Conservation (phyloP, 2,329 filamentous ascomycete genomes). For the Paecilomyces variotii region DNA sequence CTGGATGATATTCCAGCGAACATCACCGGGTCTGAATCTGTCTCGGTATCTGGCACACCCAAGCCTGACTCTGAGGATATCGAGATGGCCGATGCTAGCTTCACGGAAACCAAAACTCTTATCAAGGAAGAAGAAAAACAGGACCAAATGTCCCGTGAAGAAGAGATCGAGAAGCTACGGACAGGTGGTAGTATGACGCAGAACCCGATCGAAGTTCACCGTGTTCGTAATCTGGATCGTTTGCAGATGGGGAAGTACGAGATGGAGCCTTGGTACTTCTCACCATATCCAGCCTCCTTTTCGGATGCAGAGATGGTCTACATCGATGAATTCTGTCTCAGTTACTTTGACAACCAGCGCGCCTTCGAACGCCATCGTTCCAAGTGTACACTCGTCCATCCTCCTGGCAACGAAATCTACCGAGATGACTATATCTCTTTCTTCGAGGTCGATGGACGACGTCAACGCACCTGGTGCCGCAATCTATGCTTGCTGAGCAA, state of each 20-base stretch:
- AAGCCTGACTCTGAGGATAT: slow-evolving; percentile 32
- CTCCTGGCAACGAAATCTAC: slow-evolving; percentile 96
- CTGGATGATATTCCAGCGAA: slow-evolving; percentile 35
- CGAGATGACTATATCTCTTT: slow-evolving; percentile 84
- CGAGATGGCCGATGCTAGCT: slow-evolving; percentile 35
- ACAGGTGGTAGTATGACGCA: slow-evolving; percentile 98
- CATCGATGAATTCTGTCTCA: slow-evolving; percentile 95
- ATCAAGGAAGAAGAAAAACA: slow-evolving; percentile 32
- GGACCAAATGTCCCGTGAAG: slow-evolving; percentile 55
- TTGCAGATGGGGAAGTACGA: slow-evolving; percentile 91
- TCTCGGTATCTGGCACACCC: slow-evolving; percentile 33
- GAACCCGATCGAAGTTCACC: slow-evolving; percentile 91
- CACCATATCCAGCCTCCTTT: slow-evolving; percentile 86
- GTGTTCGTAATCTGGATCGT: slow-evolving; percentile 87
- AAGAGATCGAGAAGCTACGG: slow-evolving; percentile 92
- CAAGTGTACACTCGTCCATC: slow-evolving; percentile 87
- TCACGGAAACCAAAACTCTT: slow-evolving; percentile 19
- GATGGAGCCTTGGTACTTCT: slow-evolving; percentile 98
- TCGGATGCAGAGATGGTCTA: slow-evolving; percentile 83
- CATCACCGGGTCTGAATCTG: slow-evolving; percentile 25
- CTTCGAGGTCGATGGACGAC: slow-evolving; percentile 94
- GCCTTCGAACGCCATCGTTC: slow-evolving; percentile 76
- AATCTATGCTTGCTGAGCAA: slow-evolving; percentile 95
- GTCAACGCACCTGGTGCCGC: slow-evolving; percentile 97
- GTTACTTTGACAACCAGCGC: slow-evolving; percentile 76